These are phyloP conservation scores for Ceratocystis eucalypticola DNA, from an alignment of 2,329 filamentous ascomycete species.

Conservation along the genomic window DNA sequence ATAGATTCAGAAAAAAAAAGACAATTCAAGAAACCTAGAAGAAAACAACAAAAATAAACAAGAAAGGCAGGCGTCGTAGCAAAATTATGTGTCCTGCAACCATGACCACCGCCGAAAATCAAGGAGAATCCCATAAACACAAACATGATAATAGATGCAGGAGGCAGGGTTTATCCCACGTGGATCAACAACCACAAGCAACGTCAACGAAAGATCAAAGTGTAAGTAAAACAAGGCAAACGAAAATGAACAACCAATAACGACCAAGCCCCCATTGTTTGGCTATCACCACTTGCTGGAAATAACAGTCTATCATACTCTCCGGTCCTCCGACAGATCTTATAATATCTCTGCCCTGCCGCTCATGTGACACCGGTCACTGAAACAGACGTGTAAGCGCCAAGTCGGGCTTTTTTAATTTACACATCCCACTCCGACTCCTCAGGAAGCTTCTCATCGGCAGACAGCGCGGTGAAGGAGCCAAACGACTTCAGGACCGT, in stretches of 20 bases:
- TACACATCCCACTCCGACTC: slow-evolving; percentile 41
- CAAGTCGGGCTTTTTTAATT: slow-evolving; percentile 13
- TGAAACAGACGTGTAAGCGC: neutral
- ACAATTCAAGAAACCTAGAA: neutral
- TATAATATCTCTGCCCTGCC: neutral
- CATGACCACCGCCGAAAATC: neutral
- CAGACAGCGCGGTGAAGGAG: slow-evolving; percentile 38
- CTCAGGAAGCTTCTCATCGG: slow-evolving; percentile 32
- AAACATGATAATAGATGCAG: slow-evolving; percentile 13
- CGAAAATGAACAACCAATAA: slow-evolving; percentile 1
- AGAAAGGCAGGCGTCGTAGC: neutral
- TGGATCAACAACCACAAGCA: neutral
- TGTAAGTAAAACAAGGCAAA: slow-evolving; percentile 6
- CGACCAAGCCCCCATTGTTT: neutral
- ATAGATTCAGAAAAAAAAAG: neutral
- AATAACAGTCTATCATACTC: slow-evolving; percentile 3
- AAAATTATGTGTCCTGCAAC: neutral
- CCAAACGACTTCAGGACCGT: slow-evolving; percentile 27
- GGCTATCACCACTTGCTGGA: neutral
- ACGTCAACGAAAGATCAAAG: slow-evolving; percentile 2
- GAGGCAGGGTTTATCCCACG: neutral
- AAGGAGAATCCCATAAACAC: slow-evolving; percentile 8
- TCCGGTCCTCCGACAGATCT: neutral
- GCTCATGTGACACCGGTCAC: neutral
- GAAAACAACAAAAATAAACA: slow-evolving; percentile 5